Base-by-base conservation (phyloP, 2,329 filamentous ascomycete genomes). In the Ophidiomyces ophidiicola region DNA sequence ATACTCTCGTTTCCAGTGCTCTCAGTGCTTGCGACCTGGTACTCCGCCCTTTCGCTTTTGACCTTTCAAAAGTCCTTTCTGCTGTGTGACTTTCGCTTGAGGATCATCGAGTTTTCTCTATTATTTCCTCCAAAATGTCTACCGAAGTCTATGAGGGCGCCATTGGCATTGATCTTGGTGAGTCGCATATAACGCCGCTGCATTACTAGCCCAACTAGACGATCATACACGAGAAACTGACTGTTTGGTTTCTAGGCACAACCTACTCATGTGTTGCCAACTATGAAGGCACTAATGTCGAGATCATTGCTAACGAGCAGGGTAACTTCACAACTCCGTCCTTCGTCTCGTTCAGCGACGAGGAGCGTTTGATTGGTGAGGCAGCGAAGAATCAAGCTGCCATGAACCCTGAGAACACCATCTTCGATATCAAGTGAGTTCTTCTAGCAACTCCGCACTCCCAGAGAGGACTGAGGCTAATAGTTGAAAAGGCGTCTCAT, bases 231-330 rank as follows among this genome's bases (percentile, higher is more conserved):
- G 14, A 32, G 24, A 43, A 40, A 41, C 52, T 56, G 42, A 56
- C 48, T 40, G 30, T 46, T 52, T 45, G 31, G 32, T 19, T 36
- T 45, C 21, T 45, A 94, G 88, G 90, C 70, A 98, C 90, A 57
- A 98, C 90, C 69, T 98, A 98, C 79, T 96, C 90, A 62, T 98
- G 90, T 70, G 90, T 96, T 72, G 90, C 90, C 70, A 92, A 82
- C 70, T 98, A 96, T 72, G 90, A 96, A 72, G 90, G 90, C 67
- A 88, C 77, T 75, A 94, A 94, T 80, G 88, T 96, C 67, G 90
- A 98, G 70, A 98, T 98, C 76, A 94, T 96, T 68, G 88, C 88
- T 81, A 96, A 96, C 72, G 88, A 96, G 78, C 88, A 96, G 80
- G 88, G 88, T 76, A 87, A 78, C 71, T 94, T 94, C 72, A 96